These are phyloP conservation scores for Ilyonectria mors-panacis DNA, from an alignment of 2,329 filamentous ascomycete species.

Conservation along the genomic window DNA sequence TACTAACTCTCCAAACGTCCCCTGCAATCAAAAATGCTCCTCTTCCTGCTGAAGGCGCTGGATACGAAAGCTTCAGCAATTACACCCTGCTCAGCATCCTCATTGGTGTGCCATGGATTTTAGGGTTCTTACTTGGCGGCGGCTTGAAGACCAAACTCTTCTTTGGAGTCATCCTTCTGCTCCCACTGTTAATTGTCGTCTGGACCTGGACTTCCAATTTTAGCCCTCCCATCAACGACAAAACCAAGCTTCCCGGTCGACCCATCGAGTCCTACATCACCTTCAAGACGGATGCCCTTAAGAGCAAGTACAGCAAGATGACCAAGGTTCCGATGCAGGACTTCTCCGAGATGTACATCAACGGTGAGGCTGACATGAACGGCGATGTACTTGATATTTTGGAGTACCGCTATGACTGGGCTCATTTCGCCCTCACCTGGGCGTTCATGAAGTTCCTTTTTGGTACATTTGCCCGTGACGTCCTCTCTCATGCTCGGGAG, in stretches of 20 bases:
- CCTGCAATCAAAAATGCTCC: slow-evolving; percentile 92
- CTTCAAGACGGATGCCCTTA: slow-evolving; percentile 71
- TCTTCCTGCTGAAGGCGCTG: slow-evolving; percentile 86
- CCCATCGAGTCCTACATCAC: slow-evolving; percentile 90
- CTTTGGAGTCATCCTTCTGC: slow-evolving; percentile 79
- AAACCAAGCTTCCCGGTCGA: slow-evolving; percentile 84
- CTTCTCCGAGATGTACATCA: slow-evolving; percentile 96
- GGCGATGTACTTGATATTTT: slow-evolving; percentile 87
- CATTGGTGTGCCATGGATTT: slow-evolving; percentile 70
- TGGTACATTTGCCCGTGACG: slow-evolving; percentile 85
- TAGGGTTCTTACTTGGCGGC: slow-evolving; percentile 82
- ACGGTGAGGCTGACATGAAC: slow-evolving; percentile 92
- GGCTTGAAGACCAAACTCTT: slow-evolving; percentile 86
- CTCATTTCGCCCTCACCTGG: slow-evolving; percentile 88
- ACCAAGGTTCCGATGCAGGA: slow-evolving; percentile 88
- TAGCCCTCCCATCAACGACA: slow-evolving; percentile 90
- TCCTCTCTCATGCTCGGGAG: slow-evolving; percentile 88
- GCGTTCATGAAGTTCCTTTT: slow-evolving; percentile 87
- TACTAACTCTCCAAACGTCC: slow-evolving; percentile 62
- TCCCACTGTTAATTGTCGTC: slow-evolving; percentile 84
- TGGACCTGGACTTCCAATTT: slow-evolving; percentile 85
- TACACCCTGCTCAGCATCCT: slow-evolving; percentile 81
- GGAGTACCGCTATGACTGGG: slow-evolving; percentile 96
- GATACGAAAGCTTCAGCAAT: slow-evolving; percentile 75
- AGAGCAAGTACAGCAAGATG: slow-evolving; percentile 74